These are phyloP conservation scores for Plasmodium fragile DNA, from an alignment of 169 alveolate genomes.

Conservation along the genomic window DNA sequence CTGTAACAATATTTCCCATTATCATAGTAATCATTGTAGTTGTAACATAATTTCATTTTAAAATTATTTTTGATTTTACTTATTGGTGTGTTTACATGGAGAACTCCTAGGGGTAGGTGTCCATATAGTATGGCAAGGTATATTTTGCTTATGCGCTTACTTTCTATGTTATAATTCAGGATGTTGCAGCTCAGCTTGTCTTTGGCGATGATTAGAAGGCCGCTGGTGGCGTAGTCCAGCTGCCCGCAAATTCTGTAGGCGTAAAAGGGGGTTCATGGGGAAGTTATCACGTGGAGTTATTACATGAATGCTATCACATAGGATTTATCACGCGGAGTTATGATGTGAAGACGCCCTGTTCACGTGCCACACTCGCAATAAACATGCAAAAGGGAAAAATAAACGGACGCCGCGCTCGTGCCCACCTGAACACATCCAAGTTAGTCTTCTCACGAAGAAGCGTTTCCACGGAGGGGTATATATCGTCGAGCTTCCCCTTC, in stretches of 20 bases:
- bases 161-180: slow-evolving; percentile 59
- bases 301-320: background rate
- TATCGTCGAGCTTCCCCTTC: slow-evolving; percentile 47
- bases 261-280: background rate
- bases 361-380: background rate
- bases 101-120: slow-evolving; percentile 62
- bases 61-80: slow-evolving; percentile 60
- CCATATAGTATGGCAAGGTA: slow-evolving; percentile 68
- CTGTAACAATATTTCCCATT: slow-evolving; percentile 74
- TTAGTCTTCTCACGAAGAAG: slow-evolving; percentile 49
- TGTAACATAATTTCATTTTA: slow-evolving; percentile 75
- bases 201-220: slow-evolving; percentile 71
- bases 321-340: background rate
- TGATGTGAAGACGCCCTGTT: background rate
- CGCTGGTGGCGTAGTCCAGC: slow-evolving; percentile 77
- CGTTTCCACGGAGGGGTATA: slow-evolving; percentile 74
- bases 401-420: background rate
- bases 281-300: background rate
- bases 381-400: background rate
- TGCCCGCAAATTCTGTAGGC: slow-evolving; percentile 73
- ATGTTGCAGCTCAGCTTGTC: slow-evolving; percentile 54
- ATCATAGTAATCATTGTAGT: slow-evolving; percentile 65
- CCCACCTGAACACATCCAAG: slow-evolving; percentile 48
- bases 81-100: slow-evolving; percentile 61
- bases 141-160: slow-evolving; percentile 70